phyloP scores from a whole-genome alignment of 768 basidiomycete genomes.

The Russula brevipes region DNA sequence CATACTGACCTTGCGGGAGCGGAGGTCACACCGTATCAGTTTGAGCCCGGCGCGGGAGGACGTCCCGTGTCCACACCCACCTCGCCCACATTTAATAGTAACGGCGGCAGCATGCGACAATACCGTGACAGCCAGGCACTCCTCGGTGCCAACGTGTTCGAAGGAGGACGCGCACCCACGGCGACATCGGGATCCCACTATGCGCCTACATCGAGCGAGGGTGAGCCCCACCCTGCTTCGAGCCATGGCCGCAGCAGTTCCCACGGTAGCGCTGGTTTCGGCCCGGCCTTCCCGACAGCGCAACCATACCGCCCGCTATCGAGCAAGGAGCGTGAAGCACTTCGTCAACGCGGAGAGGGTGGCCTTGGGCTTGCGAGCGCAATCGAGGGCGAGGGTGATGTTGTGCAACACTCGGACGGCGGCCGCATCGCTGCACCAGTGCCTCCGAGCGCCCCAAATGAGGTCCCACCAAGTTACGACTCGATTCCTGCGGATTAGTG shows the following conservation, averaged over 20 bases:
- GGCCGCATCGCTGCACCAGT: constrained; percentile 20
- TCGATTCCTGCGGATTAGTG: background rate
- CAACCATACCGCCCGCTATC: constrained; percentile 21
- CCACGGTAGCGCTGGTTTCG: background rate
- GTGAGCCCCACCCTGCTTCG: background rate
- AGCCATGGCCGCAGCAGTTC: constrained; percentile 1
- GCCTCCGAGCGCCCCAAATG: constrained; percentile 20
- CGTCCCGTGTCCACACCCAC: constrained; percentile 21
- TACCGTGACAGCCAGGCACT: constrained; percentile 25
- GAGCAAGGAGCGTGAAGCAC: constrained; percentile 32
- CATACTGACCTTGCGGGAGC: constrained; percentile 23
- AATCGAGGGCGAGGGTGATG: constrained; percentile 12
- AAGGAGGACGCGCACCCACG: constrained; percentile 22
- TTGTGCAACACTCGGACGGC: constrained; percentile 32
- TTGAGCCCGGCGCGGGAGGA: constrained; percentile 26
- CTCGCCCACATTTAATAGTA: constrained; percentile 1
- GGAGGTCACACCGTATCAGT: constrained; percentile 24
- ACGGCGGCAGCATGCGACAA: constrained; percentile 30
- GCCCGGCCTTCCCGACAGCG: background rate
- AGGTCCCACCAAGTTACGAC: constrained; percentile 25
- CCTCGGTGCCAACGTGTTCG: constrained; percentile 26
- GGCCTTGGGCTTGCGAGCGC: constrained; percentile 29
- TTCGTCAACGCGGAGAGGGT: constrained; percentile 20
- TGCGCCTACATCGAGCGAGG: constrained; percentile 18
- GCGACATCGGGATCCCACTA: constrained; percentile 26